Percentiles rank a stretch among this genome's conserved stretches.
Evolutionary conservation across 768 basidiomycete species (phyloP).

Genomic region (Lactarius sanguifluus): DNA sequence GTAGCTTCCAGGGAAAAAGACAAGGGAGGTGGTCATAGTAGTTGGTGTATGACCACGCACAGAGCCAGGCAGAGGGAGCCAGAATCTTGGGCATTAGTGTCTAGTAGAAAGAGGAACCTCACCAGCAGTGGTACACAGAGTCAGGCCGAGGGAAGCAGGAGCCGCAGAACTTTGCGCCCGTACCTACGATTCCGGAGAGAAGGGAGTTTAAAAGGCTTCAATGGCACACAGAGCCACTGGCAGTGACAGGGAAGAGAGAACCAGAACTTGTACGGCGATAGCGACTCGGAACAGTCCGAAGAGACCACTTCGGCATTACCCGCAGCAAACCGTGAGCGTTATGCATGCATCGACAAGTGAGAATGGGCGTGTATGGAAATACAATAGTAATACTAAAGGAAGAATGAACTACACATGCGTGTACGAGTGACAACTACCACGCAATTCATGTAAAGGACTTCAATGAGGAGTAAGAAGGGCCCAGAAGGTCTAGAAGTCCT

Average conservation of each 20-base stretch:
- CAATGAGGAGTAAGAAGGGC: background rate
- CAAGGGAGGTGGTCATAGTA: background rate
- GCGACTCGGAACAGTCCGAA: no score
- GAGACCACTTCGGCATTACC: background rate
- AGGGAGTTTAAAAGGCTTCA: no score
- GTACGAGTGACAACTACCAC: background rate
- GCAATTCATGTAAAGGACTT: conserved; percentile 6
- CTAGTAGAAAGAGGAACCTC: background rate
- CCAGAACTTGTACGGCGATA: no score
- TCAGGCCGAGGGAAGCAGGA: background rate
- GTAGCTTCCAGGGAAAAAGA: background rate
- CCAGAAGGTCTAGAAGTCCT: background rate
- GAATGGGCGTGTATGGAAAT: background rate
- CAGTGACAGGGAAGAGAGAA: no score
- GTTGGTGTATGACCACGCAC: background rate
- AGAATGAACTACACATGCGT: background rate
- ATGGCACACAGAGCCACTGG: no score
- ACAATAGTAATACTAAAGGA: conserved; percentile 4
- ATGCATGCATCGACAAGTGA: background rate
- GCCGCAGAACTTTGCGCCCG: background rate
- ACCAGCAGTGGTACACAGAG: background rate
- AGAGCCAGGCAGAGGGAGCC: background rate
- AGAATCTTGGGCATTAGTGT: background rate
- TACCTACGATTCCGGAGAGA: background rate
- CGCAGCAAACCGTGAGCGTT: background rate